Base-by-base conservation (phyloP, 2,329 filamentous ascomycete species). In the Fusarium azukiicola region DNA sequence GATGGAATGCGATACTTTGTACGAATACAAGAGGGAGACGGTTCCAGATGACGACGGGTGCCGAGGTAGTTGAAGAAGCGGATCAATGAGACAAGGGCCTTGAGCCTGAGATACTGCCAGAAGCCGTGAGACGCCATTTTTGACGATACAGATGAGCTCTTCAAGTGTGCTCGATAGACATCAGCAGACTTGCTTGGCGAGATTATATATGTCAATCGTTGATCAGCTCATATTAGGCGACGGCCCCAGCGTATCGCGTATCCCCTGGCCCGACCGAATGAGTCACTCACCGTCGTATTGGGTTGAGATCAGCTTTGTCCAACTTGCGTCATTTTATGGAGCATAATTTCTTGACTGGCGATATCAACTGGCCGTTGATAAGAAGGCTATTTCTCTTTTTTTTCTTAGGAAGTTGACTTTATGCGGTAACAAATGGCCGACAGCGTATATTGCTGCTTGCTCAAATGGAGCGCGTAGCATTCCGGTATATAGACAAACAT, bases 1-100 rank as follows among this genome's bases (percentile, higher is more conserved):
- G 84, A 84, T 19, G 85, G 84, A 23, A 87, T 82, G 23, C 69
- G 78, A 3, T 79, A 69, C 2, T 9, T 3, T 49, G 75, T 82
- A 54, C 82, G 79, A 0, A n/a, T 58, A 64, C 73, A 77, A 3
- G 49, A 63, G 14, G 69, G n/a, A 0, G 79, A 79, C 4, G 75
- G 79, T 3, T 17, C 50, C 3, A 78, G 64, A 42, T 79, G 72
- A 47, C 49, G 40, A 19, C 74, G 76, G 0, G 78, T 79, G 14
- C 54, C 72, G 17, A 76, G 6, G 40, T 78, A 76, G 23, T 75
- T 81, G 32, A 81, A 9, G 1, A 79, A 16, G 19, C 81, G 79
- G 1, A 82, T 72, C 3, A 80, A 50, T 0, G 71, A 49, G 17
- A 72, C 67, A 27, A 79, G 73, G 13, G 63, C 17, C 61, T 81